phyloP scores from a whole-genome alignment of 352 stramenopile genomes.

The Globisporangium camurandrum region DNA sequence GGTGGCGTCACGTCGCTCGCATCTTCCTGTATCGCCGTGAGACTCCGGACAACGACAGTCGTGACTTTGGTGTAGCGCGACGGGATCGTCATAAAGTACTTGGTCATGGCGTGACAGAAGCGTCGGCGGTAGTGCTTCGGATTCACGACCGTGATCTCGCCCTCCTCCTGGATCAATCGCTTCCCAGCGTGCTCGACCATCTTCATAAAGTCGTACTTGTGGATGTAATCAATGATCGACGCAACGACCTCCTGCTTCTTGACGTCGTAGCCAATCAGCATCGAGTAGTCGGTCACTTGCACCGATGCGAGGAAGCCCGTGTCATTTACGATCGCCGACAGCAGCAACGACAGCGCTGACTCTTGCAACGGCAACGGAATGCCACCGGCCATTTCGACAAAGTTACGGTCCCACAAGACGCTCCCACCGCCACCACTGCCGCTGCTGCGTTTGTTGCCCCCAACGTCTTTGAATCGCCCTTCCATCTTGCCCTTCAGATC shows the following conservation, averaged over 20 bases:
- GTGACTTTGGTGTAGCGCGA: conserved; percentile 84
- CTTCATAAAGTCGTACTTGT: conserved; percentile 89
- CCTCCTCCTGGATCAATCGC: conserved; percentile 83
- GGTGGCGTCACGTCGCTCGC: conserved; percentile 12
- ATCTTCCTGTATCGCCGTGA: conserved; percentile 19
- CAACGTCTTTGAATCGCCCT: conserved; percentile 51
- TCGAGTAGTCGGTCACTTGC: conserved; percentile 84
- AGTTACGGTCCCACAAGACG: conserved; percentile 84
- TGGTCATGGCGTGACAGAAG: conserved; percentile 83
- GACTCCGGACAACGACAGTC: conserved; percentile 33
- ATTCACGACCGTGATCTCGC: conserved; percentile 84
- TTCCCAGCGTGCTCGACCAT: conserved; percentile 87
- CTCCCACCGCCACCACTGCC: conserved; percentile 21
- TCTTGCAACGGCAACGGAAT: conserved; percentile 81
- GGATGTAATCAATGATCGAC: conserved; percentile 88
- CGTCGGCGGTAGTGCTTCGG: conserved; percentile 83
- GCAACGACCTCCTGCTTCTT: conserved; percentile 82
- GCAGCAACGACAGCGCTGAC: conserved; percentile 67
- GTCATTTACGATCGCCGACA: conserved; percentile 83
- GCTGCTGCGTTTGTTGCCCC: conserved; percentile 4
- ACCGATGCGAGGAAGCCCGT: conserved; percentile 79
- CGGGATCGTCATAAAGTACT: conserved; percentile 85
- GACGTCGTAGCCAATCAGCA: conserved; percentile 84
- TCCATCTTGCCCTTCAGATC: conserved; percentile 88
- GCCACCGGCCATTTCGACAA: conserved; percentile 75